phyloP scores from a whole-genome alignment of 345 rosid genomes.

The Theobroma cacao region DNA sequence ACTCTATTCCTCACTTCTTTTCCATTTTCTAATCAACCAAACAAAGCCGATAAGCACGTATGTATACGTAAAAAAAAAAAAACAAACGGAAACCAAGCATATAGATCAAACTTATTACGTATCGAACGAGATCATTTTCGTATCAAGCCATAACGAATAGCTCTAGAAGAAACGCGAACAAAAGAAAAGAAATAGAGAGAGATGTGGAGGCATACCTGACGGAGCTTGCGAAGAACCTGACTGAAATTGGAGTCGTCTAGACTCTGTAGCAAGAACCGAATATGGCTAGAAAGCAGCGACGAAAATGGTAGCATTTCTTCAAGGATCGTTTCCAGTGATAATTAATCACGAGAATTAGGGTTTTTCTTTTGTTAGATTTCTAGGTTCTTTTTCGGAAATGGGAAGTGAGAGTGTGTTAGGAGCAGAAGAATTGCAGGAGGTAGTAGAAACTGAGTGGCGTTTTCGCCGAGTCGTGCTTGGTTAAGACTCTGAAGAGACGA shows the following conservation, averaged over 20 bases:
- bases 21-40: neutral
- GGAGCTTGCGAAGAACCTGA: constrained; percentile 51
- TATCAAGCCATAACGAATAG: neutral
- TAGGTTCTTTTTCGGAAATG: neutral
- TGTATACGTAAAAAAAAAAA: neutral
- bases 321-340: too few species aligned
- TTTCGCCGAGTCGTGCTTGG: neutral
- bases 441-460: neutral
- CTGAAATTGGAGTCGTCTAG: constrained; percentile 54
- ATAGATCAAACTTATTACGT: neutral
- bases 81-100: neutral
- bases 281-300: constrained; percentile 47
- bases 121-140: neutral
- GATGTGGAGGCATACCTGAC: constrained; percentile 38
- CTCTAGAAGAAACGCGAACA: neutral
- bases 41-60: neutral
- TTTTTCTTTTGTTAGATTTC: neutral
- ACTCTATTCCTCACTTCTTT: neutral
- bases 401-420: neutral
- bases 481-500: neutral
- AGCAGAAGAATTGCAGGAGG: neutral
- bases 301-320: constrained; percentile 41
- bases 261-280: constrained; percentile 62
- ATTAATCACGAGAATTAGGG: neutral
- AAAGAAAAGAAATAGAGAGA: neutral